Base-by-base conservation (phyloP, 768 basidiomycete species). In the Boletus edulis region DNA sequence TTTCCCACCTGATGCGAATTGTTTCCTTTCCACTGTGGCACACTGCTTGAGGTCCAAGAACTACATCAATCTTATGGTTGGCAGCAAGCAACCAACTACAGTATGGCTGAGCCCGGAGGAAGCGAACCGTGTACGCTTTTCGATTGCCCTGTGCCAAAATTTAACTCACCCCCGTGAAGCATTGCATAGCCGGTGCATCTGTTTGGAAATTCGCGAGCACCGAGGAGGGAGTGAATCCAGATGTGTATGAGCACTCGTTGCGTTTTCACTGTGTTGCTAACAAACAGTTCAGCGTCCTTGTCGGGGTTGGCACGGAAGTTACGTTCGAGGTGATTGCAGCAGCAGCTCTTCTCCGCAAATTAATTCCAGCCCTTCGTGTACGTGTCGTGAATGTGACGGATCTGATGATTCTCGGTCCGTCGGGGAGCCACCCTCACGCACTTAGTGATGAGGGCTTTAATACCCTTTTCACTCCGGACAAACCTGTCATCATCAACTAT, bases 351-450 rank as follows among this genome's bases (percentile, higher is more conserved):
- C 81, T 95, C 24, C 85, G 87, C 62, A 82, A 83, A 63, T 72
- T 81, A 20, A 76, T 77, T n/a, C 85, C 89, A 2, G 78, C 79
- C 9, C 79, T 97, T 27, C 86, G 94, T 38, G 85, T 92, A 8
- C 84, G 91, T n/a, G 89, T 95, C 53, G 84, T 95, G 54, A 95
- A 96, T 60, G 86, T 96, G 55, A 90, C 91, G 2, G 93, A 96
- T 63, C 77, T 95, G 43, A 87, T 97, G 83, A 86, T 94, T 54
- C 80, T 97, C 41, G 81, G 82, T 29, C 75, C 79, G 5, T 67
- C 66, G n/a, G 89, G 87, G 49, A 72, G 78, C 11, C 91, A 94
- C 66, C 91, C 92, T 9, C 91, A 93, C 61, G 78, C 89, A 2
- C 74, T 94, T 54, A 76, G 70, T 59, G 72, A 79, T 27, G 79